A percentile compares a stretch with the other conserved stretches of the same genome.
Evolutionary conservation across 805 yeast species (phyloP).

Genomic region (Jamesozyma hellenica): DNA sequence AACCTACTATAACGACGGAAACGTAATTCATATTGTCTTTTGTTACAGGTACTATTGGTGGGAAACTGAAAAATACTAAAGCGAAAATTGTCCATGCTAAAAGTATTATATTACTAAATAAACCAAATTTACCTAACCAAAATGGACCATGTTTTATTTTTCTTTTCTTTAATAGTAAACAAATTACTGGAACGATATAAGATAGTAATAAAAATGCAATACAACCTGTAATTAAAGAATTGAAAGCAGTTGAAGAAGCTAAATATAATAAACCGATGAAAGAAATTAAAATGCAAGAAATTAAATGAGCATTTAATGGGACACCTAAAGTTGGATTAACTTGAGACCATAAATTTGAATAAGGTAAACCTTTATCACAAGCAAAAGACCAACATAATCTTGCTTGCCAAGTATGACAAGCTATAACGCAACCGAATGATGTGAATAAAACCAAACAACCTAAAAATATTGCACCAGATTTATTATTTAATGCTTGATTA

Average conservation of each 20-base stretch:
- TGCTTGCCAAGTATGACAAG: slow-evolving; percentile 65
- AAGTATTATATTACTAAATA: slow-evolving; percentile 40
- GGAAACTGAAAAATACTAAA: slow-evolving; percentile 53
- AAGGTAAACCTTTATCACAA: slow-evolving; percentile 60
- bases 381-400: slow-evolving; percentile 65
- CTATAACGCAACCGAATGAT: slow-evolving; percentile 53
- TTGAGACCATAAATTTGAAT: slow-evolving; percentile 42
- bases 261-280: slow-evolving; percentile 50
- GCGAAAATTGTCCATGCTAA: slow-evolving; percentile 51
- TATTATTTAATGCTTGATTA: slow-evolving; percentile 45
- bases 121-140: slow-evolving; percentile 52
- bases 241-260: slow-evolving; percentile 60
- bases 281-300: slow-evolving; percentile 45
- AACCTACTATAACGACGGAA: slow-evolving; percentile 44
- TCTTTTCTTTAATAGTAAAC: slow-evolving; percentile 35
- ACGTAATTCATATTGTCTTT: slow-evolving; percentile 61
- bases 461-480: slow-evolving; percentile 49
- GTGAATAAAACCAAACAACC: slow-evolving; percentile 44
- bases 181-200: slow-evolving; percentile 47
- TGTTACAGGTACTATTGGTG: slow-evolving; percentile 51
- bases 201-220: slow-evolving; percentile 51
- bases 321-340: slow-evolving; percentile 45
- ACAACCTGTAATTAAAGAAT: slow-evolving; percentile 55
- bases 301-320: slow-evolving; percentile 53
- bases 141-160: slow-evolving; percentile 52